Percentiles rank a stretch among this genome's conserved stretches.
These are phyloP conservation scores for Mycena kentingensis DNA, from an alignment of 768 basidiomycete genomes.

Conservation along the genomic window DNA sequence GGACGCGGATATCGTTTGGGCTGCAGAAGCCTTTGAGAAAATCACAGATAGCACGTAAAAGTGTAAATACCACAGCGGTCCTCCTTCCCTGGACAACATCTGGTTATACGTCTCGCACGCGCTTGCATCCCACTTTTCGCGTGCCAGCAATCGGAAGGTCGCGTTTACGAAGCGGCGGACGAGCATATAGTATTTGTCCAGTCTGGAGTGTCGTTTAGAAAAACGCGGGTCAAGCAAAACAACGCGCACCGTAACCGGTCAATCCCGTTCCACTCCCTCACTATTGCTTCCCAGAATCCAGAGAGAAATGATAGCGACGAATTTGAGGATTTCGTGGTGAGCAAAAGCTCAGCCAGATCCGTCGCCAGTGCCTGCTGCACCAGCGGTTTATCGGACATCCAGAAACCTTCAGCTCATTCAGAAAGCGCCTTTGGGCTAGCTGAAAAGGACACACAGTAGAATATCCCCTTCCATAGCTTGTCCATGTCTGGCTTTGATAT, in stretches of 20 bases:
- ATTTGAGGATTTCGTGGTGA: conserved; percentile 60
- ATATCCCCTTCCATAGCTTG: conserved; percentile 97
- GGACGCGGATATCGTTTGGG: conserved; percentile 69
- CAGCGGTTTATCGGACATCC: conserved; percentile 99
- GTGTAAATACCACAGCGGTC: conserved; percentile 72
- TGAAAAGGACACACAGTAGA: conserved; percentile 70
- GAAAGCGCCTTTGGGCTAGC: not conserved
- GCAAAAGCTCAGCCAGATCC: conserved; percentile 79
- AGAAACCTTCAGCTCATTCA: conserved; percentile 68
- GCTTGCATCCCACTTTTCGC: conserved; percentile 63
- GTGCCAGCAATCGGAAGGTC: conserved; percentile 77
- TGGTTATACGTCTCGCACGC: conserved; percentile 63
- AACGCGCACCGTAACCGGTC: conserved; percentile 78
- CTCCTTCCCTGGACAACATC: conserved; percentile 67
- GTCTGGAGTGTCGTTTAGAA: conserved; percentile 46
- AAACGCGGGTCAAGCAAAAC: conserved; percentile 2
- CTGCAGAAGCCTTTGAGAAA: conserved; percentile 40
- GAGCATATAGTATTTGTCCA: conserved; percentile 98
- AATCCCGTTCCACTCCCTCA: conserved; percentile 92
- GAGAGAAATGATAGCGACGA: conserved; percentile 75
- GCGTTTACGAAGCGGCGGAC: conserved; percentile 87
- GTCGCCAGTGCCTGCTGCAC: conserved; percentile 91
- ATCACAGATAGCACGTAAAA: not conserved
- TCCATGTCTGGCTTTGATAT: conserved; percentile 78
- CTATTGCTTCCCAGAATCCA: conserved; percentile 90